A percentile compares a stretch with the other conserved stretches of the same genome.
Conservation (phyloP, 2,329 filamentous ascomycete genomes). For the Nannizziopsis arthrosporioides region DNA sequence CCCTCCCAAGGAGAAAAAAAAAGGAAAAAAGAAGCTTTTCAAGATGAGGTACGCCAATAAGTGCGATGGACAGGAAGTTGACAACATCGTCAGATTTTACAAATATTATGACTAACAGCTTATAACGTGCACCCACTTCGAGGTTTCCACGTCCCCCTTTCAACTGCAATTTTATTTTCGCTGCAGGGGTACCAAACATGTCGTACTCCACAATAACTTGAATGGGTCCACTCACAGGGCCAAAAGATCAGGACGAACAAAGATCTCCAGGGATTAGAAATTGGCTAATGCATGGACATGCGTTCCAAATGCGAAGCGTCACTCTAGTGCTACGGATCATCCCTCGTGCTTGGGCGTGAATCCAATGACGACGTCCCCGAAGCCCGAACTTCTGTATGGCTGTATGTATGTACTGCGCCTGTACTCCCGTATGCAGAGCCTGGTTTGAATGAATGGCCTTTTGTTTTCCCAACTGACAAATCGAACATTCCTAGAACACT, state of each 20-base stretch:
- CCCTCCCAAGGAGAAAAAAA: neutral
- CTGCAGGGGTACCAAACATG: conserved; percentile 5
- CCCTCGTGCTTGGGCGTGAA: conserved; percentile 6
- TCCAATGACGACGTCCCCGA: conserved; percentile 1
- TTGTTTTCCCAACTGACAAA: too few species aligned
- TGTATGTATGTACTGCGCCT: too few species aligned
- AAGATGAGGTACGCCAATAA: too few species aligned
- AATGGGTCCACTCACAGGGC: conserved; percentile 2
- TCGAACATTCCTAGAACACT: too few species aligned
- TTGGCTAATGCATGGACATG: conserved; percentile 1
- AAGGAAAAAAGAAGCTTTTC: neutral
- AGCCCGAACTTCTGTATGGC: neutral
- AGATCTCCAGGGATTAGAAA: neutral
- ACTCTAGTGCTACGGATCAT: conserved; percentile 4
- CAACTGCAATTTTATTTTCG: conserved; percentile 7
- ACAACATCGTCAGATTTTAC: too few species aligned
- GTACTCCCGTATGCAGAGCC: too few species aligned
- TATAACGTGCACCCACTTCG: conserved; percentile 2
- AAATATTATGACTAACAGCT: neutral
- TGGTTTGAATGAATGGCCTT: too few species aligned
- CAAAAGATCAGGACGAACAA: conserved; percentile 1
- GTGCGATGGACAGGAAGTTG: too few species aligned
- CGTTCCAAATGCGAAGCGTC: neutral
- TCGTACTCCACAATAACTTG: too few species aligned
- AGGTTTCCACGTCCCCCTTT: neutral